Conservation (phyloP, 495 filamentous ascomycete genomes). For the Achaetomiella virescens region DNA sequence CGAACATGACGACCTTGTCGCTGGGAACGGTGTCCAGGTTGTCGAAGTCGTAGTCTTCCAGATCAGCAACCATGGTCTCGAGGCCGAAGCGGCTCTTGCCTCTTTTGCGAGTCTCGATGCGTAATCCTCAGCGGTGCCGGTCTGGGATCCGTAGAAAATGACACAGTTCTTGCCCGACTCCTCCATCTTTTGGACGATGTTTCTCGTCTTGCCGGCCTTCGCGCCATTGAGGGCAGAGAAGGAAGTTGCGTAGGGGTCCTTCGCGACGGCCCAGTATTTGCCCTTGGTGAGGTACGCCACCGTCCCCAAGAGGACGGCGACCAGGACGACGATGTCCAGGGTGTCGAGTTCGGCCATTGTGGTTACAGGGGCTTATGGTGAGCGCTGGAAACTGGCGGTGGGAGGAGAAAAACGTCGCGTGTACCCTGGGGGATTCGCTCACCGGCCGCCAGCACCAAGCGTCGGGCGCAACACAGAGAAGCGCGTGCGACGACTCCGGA, state of each 20-base stretch:
- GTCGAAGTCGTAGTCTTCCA: conserved; percentile 97
- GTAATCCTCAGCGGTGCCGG: conserved; percentile 97
- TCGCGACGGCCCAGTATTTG: conserved; percentile 77
- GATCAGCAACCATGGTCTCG: conserved; percentile 96
- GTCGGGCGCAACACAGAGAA: not conserved
- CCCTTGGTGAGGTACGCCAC: conserved; percentile 97
- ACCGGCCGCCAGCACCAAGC: not conserved
- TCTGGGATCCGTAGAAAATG: conserved; percentile 97
- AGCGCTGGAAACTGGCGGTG: not conserved
- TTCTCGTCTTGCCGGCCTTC: conserved; percentile 81
- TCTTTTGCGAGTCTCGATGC: conserved; percentile 97
- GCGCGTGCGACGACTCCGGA: not conserved
- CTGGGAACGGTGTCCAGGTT: conserved; percentile 83
- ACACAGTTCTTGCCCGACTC: conserved; percentile 95
- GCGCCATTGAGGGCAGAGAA: conserved; percentile 61
- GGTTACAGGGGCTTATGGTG: not conserved
- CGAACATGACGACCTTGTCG: conserved; percentile 90
- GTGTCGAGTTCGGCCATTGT: conserved; percentile 94
- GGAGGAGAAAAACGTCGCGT: not conserved
- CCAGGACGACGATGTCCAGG: conserved; percentile 86
- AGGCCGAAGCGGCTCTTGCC: conserved; percentile 89
- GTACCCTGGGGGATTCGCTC: not conserved
- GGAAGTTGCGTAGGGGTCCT: conserved; percentile 78
- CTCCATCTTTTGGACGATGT: conserved; percentile 94
- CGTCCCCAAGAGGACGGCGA: conserved; percentile 74